Conservation (phyloP, 2,329 filamentous ascomycete species). For the Hypoxylon sp. region DNA sequence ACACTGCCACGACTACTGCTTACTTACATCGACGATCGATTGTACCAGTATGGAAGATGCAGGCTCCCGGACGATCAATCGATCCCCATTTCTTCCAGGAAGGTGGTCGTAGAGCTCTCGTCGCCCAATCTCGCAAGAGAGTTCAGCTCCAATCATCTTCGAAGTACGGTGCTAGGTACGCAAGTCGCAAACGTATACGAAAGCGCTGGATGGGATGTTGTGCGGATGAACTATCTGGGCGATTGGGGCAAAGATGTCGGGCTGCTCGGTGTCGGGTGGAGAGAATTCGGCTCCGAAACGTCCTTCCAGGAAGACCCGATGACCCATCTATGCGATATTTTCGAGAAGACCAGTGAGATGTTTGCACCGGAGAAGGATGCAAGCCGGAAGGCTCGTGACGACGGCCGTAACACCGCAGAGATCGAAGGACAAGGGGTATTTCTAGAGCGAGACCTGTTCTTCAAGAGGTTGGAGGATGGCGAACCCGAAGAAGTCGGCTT, state of each 20-base stretch:
- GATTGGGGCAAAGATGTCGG: conserved; percentile 77
- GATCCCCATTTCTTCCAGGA: conserved; percentile 41
- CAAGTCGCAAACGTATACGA: conserved; percentile 73
- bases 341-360: conserved; percentile 68
- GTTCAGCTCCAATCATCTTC: conserved; percentile 73
- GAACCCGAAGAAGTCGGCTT: conserved; percentile 61
- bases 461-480: conserved; percentile 65
- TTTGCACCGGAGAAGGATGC: conserved; percentile 63
- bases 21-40: conserved; percentile 64
- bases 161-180: conserved; percentile 74
- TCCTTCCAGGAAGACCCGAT: conserved; percentile 70
- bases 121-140: conserved; percentile 78
- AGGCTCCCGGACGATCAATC: neutral
- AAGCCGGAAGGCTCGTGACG: conserved; percentile 56
- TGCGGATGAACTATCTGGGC: conserved; percentile 75
- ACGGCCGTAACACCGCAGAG: conserved; percentile 48
- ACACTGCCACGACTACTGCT: conserved; percentile 65
- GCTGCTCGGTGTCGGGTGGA: conserved; percentile 70
- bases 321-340: conserved; percentile 72
- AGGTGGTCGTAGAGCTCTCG: conserved; percentile 73
- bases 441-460: conserved; percentile 62
- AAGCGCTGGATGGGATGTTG: conserved; percentile 71
- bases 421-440: conserved; percentile 52
- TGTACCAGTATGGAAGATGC: conserved; percentile 64
- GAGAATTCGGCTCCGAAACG: conserved; percentile 71